Evolutionary conservation across 345 rosid genomes (phyloP).

Genomic region (Luvunga scandens): DNA sequence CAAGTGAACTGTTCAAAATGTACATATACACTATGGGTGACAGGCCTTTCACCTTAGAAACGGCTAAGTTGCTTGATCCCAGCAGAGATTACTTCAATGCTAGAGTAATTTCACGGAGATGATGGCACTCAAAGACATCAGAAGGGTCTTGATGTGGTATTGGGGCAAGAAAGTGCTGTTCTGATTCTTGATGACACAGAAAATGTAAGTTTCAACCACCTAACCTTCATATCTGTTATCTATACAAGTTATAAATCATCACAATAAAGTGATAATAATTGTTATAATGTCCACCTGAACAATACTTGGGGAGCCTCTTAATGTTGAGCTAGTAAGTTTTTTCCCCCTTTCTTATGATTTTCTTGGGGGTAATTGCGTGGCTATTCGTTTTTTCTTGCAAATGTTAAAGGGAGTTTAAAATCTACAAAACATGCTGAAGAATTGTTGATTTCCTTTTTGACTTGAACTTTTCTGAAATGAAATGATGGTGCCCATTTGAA

Average conservation of each 20-base stretch:
- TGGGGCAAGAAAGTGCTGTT: conserved; percentile 84
- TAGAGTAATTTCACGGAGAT: conserved; percentile 83
- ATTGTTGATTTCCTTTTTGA: neutral
- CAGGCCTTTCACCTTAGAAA: conserved; percentile 68
- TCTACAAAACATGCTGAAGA: neutral
- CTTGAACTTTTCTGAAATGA: neutral
- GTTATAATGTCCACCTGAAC: neutral
- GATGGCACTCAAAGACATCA: conserved; percentile 87
- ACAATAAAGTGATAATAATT: neutral
- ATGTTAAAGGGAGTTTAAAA: neutral
- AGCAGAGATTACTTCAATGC: conserved; percentile 55
- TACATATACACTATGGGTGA: conserved; percentile 95
- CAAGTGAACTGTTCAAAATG: conserved; percentile 80
- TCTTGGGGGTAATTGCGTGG: neutral
- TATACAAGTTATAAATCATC: neutral
- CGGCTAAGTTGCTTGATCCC: conserved; percentile 91
- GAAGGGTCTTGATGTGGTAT: conserved; percentile 81
- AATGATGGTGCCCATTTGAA: neutral
- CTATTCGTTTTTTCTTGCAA: neutral
- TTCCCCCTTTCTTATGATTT: neutral
- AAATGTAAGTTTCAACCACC: conserved; percentile 43
- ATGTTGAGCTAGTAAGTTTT: neutral
- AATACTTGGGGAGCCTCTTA: neutral
- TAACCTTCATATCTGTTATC: neutral
- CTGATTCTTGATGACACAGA: conserved; percentile 92